Evolutionary conservation across 306 rosid genomes (phyloP).

Genomic region (Rosa chinensis): DNA sequence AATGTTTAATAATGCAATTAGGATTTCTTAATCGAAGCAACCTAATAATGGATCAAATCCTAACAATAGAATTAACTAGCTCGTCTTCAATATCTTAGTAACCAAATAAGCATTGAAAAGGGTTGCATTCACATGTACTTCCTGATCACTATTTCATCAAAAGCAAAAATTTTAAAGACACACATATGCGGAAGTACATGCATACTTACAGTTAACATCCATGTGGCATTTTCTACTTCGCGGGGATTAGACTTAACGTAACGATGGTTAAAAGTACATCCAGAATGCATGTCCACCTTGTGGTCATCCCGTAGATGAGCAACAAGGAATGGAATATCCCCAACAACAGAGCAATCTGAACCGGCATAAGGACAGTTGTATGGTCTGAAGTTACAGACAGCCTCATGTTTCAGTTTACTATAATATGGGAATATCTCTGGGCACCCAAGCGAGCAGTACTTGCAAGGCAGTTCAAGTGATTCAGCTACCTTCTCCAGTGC

Average conservation of each 20-base stretch:
- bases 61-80: neutral
- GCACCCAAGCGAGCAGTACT: slow-evolving; percentile 61
- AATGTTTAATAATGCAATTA: neutral
- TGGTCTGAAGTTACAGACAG: slow-evolving; percentile 69
- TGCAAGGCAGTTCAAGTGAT: slow-evolving; percentile 75
- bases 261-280: slow-evolving; percentile 79
- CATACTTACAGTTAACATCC: slow-evolving; percentile 77
- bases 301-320: slow-evolving; percentile 72
- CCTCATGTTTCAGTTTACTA: slow-evolving; percentile 72
- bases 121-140: neutral
- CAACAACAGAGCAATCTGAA: slow-evolving; percentile 70
- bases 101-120: neutral
- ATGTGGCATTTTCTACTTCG: slow-evolving; percentile 85
- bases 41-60: neutral
- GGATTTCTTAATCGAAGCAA: slow-evolving; percentile 5
- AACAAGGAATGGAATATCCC: slow-evolving; percentile 65
- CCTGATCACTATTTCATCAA: slow-evolving; percentile 3
- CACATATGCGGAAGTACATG: neutral
- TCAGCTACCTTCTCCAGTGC: slow-evolving; percentile 82
- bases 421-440: slow-evolving; percentile 76
- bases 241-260: slow-evolving; percentile 74
- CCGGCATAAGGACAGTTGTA: slow-evolving; percentile 78
- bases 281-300: slow-evolving; percentile 86
- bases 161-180: neutral
- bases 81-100: neutral